Percentiles rank a stretch among this genome's conserved stretches.
These are phyloP conservation scores for Craspedostauros australis DNA, from an alignment of 108 stramenopile species.

Conservation along the genomic window DNA sequence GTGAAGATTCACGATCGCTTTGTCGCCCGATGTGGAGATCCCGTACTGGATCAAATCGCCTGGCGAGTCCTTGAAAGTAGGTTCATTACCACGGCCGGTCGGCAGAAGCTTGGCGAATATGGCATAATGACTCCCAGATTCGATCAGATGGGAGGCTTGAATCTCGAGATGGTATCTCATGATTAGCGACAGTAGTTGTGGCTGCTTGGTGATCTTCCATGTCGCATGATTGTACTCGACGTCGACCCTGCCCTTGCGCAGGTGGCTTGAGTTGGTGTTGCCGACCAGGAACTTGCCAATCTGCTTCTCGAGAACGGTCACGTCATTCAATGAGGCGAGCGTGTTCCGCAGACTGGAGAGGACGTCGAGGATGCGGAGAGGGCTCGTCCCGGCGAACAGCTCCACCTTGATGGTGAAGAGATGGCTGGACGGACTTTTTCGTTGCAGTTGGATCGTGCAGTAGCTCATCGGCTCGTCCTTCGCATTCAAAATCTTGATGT, in stretches of 20 bases:
- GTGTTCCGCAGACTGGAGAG: slow-evolving; percentile 29
- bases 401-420: slow-evolving; percentile 46
- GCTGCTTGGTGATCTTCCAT: slow-evolving; percentile 64
- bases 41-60: slow-evolving; percentile 59
- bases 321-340: slow-evolving; percentile 20
- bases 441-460: slow-evolving; percentile 40
- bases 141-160: slow-evolving; percentile 51
- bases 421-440: slow-evolving; percentile 24
- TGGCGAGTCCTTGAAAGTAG: slow-evolving; percentile 11
- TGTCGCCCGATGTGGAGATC: slow-evolving; percentile 30
- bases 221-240: slow-evolving; percentile 52
- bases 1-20: slow-evolving; percentile 55
- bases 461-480: slow-evolving; percentile 37
- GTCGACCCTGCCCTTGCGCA: slow-evolving; percentile 26
- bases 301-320: slow-evolving; percentile 47
- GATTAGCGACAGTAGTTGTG: slow-evolving; percentile 62
- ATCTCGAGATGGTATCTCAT: slow-evolving; percentile 55
- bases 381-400: slow-evolving; percentile 51
- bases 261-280: slow-evolving; percentile 9
- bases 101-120: slow-evolving; percentile 61
- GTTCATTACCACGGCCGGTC: slow-evolving; percentile 6
- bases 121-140: slow-evolving; percentile 39
- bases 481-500: slow-evolving; percentile 33
- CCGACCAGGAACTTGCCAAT: slow-evolving; percentile 48
- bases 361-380: slow-evolving; percentile 30